Conservation (phyloP, 2,329 filamentous ascomycete species). For the Aspergillus candidus region DNA sequence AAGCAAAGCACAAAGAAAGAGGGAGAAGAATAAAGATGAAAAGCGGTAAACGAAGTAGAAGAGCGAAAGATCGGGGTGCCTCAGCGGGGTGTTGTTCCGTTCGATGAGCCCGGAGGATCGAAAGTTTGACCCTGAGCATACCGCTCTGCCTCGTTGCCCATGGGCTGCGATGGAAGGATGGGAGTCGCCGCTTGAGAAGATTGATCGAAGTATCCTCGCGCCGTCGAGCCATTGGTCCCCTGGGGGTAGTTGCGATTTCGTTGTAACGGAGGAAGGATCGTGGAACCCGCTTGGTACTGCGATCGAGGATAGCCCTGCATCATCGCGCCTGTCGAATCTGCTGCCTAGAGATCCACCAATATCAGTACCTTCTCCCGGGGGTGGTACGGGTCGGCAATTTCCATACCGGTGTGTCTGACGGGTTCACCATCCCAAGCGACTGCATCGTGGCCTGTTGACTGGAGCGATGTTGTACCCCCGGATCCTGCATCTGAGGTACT, state of each 20-base stretch:
- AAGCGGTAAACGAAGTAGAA: constrained; percentile 9
- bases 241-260: constrained; percentile 27
- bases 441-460: constrained; percentile 34
- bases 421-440: constrained; percentile 32
- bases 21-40: constrained; percentile 11
- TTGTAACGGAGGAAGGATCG: constrained; percentile 32
- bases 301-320: constrained; percentile 33
- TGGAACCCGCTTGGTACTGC: constrained; percentile 28
- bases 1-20: constrained; percentile 12
- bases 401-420: constrained; percentile 35
- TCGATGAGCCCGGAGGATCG: constrained; percentile 26
- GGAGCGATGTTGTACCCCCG: constrained; percentile 25
- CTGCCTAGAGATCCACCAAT: constrained; percentile 23
- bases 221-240: constrained; percentile 22
- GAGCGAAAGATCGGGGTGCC: constrained; percentile 7
- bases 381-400: constrained; percentile 20
- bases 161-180: constrained; percentile 31
- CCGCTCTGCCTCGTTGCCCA: constrained; percentile 28
- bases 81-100: constrained; percentile 30
- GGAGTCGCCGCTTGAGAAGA: constrained; percentile 27
- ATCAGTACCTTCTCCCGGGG: constrained; percentile 23
- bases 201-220: constrained; percentile 30
- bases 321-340: constrained; percentile 32
- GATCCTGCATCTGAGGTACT: constrained; percentile 32
- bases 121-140: constrained; percentile 24